Evolutionary conservation across 2,329 filamentous ascomycete species (phyloP).

Genomic region (Dactylellina leptospora): DNA sequence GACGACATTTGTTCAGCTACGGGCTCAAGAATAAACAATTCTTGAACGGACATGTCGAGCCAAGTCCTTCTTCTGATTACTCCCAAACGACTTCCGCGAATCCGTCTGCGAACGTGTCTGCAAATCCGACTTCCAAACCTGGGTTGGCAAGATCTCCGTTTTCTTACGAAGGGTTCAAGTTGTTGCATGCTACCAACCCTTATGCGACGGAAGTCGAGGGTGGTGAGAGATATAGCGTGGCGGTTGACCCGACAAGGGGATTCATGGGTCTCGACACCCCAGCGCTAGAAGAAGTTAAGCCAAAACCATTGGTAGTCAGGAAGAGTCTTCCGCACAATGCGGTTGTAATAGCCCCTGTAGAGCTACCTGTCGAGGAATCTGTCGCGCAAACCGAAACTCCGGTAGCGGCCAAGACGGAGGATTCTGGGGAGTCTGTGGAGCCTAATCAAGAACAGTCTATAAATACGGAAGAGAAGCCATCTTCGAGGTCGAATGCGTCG

Average conservation of each 20-base stretch:
- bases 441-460: neutral
- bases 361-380: neutral
- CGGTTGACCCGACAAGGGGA: neutral
- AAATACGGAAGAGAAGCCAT: conserved; percentile 20
- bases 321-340: conserved; percentile 12
- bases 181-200: conserved; percentile 5
- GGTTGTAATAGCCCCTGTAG: neutral
- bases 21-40: conserved; percentile 38
- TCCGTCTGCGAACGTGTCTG: conserved; percentile 23
- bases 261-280: neutral
- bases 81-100: conserved; percentile 13
- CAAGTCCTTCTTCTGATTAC: conserved; percentile 40
- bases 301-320: conserved; percentile 27
- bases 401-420: neutral
- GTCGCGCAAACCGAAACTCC: neutral
- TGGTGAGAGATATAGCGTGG: neutral
- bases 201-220: conserved; percentile 2
- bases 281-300: conserved; percentile 18
- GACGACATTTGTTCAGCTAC: conserved; percentile 38
- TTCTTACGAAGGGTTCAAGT: conserved; percentile 43
- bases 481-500: conserved; percentile 28
- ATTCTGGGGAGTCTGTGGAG: neutral
- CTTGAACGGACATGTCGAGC: conserved; percentile 39
- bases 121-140: conserved; percentile 27
- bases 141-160: conserved; percentile 41